A percentile compares a stretch with the other conserved stretches of the same genome.
phyloP scores from a whole-genome alignment of 2,329 filamentous ascomycete species.

The Cadophora sp. region DNA sequence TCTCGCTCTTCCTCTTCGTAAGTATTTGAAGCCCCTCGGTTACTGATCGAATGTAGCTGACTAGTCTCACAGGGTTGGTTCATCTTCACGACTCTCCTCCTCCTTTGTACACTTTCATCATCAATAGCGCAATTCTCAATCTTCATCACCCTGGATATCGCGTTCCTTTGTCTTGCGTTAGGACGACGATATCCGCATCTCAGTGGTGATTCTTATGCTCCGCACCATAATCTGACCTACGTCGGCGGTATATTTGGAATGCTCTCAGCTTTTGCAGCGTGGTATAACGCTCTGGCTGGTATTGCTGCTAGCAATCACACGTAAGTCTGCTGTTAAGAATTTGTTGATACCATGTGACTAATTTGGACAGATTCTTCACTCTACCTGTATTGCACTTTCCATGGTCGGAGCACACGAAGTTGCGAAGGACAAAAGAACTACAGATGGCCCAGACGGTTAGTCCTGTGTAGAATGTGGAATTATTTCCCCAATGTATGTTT shows the following conservation, averaged over 20 bases:
- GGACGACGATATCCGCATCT: conserved; percentile 64
- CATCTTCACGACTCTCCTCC: conserved; percentile 80
- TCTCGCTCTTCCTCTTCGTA: conserved; percentile 72
- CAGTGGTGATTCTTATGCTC: conserved; percentile 39
- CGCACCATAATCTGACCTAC: conserved; percentile 51
- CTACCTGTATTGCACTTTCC: conserved; percentile 30
- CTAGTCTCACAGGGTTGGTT: conserved; percentile 66
- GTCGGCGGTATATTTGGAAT: conserved; percentile 63
- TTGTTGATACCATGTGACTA: not conserved
- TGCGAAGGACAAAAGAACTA: not conserved
- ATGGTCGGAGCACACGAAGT: conserved; percentile 25
- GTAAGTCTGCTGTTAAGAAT: conserved; percentile 19
- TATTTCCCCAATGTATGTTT: not conserved
- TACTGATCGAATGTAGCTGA: not conserved
- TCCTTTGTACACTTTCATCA: conserved; percentile 77
- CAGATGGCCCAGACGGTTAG: conserved; percentile 2
- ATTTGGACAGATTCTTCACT: conserved; percentile 23
- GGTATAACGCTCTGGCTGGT: conserved; percentile 65
- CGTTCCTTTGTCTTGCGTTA: conserved; percentile 75
- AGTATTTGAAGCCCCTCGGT: not conserved
- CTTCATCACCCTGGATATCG: conserved; percentile 78
- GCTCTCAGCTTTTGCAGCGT: conserved; percentile 61
- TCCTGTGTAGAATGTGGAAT: not conserved
- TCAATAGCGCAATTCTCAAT: conserved; percentile 80
- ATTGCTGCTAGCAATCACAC: conserved; percentile 51